Base-by-base conservation (phyloP, 1,284 basidiomycete species). In the Cerrena zonata region DNA sequence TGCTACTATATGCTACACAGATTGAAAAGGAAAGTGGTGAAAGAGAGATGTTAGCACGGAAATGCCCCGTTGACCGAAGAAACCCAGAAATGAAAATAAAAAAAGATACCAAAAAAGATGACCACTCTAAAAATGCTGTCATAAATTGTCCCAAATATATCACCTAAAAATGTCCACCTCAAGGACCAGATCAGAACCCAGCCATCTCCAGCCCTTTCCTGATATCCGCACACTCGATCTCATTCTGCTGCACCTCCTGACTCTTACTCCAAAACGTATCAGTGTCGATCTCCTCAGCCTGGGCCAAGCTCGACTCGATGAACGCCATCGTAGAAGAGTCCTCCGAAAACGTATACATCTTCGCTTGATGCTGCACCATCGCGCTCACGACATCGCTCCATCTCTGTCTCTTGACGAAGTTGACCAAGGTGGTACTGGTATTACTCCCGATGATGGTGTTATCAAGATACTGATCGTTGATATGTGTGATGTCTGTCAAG, bases 151-250 rank as follows among this genome's bases (percentile, higher is more conserved):
- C n/a, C 36, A 51, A 23, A 21, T 19, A 44, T 21, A 10, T 4
- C 30, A 45, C 13, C 12, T 26, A 22, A 18, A 45, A n/a, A n/a
- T n/a, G n/a, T n/a, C n/a, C n/a, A n/a, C n/a, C n/a, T n/a, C n/a
- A n/a, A n/a, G n/a, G 30, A 7, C 15, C 22, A 44, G 13, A 44
- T 54, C 44, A 58, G 45, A 58, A 58, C 12, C 56, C 56, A 18
- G 56, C 56, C 19, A 54, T 52, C 36, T 58, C 54, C 40, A 58
- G 40, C 5, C 57, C 53, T 40, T 47, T 54, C 24, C 55, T 49
- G 21, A 84, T 80, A 63, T 85, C 80, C 21, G 79, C 78, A 63
- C 81, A 75, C 21, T 75, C 73, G 45, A 80, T 57, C 64, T 85
- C 84, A 27, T 67, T 67, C 49, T 76, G 73, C 62, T 81, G 79